Evolutionary conservation across 1,139 yeast species (phyloP).

Genomic region (Taphrina communis): DNA sequence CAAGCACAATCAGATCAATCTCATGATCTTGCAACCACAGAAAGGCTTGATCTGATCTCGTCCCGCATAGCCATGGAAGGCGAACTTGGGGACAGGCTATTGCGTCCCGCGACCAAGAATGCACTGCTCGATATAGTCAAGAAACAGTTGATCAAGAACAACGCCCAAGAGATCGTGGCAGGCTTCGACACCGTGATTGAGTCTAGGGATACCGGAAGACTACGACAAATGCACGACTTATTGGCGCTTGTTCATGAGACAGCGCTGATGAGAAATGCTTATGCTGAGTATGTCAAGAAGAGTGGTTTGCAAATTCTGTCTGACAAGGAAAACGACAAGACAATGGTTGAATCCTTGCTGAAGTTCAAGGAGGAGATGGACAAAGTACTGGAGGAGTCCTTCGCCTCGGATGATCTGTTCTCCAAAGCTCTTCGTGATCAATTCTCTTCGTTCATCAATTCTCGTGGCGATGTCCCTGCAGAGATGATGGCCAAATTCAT

Average conservation of each 20-base stretch:
- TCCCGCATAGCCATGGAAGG: conserved; percentile 4
- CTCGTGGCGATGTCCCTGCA: conserved; percentile 47
- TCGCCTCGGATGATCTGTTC: conserved; percentile 43
- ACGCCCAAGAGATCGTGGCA: conserved; percentile 26
- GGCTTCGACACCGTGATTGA: conserved; percentile 44
- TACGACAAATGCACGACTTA: conserved; percentile 40
- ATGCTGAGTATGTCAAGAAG: conserved; percentile 42
- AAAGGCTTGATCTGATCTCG: conserved; percentile 2
- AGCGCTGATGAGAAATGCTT: conserved; percentile 39
- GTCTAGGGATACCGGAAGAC: conserved; percentile 32
- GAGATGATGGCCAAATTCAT: conserved; percentile 54
- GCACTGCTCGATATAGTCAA: conserved; percentile 38
- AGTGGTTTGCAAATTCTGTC: conserved; percentile 41
- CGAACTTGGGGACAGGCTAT: conserved; percentile 14
- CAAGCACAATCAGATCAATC: not conserved
- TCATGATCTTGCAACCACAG: not conserved
- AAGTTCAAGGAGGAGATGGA: conserved; percentile 45
- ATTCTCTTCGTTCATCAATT: conserved; percentile 48
- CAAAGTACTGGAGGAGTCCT: conserved; percentile 42
- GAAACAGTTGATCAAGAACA: conserved; percentile 37
- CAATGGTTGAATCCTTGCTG: conserved; percentile 45
- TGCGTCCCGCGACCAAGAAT: conserved; percentile 39
- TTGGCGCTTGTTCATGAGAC: conserved; percentile 34
- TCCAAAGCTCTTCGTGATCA: conserved; percentile 47
- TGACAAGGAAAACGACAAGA: conserved; percentile 29